phyloP scores from a whole-genome alignment of 106 monocot species.

The Phalaenopsis equestris region DNA sequence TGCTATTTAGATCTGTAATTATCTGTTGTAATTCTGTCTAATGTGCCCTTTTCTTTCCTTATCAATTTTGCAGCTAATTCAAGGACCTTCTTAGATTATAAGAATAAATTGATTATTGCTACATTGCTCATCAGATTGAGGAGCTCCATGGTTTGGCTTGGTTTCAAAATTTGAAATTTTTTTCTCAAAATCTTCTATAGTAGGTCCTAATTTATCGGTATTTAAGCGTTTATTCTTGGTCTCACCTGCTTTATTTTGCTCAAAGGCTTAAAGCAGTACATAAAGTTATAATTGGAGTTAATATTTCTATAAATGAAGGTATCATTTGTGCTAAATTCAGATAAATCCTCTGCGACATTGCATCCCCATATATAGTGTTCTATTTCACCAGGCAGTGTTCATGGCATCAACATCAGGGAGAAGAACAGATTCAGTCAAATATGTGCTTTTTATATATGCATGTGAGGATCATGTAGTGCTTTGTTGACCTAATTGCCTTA shows the following conservation, averaged over 20 bases:
- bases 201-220: background rate
- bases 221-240: background rate
- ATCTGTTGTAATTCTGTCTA: background rate
- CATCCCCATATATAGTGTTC: background rate
- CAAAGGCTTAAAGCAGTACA: background rate
- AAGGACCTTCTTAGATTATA: no score
- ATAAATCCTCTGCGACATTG: background rate
- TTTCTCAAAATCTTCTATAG: background rate
- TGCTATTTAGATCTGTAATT: background rate
- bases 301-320: background rate
- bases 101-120: background rate
- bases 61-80: background rate
- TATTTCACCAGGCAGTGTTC: background rate
- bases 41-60: background rate
- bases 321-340: background rate
- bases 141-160: background rate
- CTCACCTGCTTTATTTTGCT: background rate
- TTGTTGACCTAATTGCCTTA: background rate
- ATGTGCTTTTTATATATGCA: background rate
- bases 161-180: background rate
- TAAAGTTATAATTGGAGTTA: background rate
- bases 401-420: background rate
- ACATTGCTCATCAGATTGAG: slow-evolving; percentile 1
- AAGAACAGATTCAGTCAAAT: background rate
- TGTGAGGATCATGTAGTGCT: background rate